These are phyloP conservation scores for Gossypium longicalyx DNA, from an alignment of 345 rosid species.

Conservation along the genomic window DNA sequence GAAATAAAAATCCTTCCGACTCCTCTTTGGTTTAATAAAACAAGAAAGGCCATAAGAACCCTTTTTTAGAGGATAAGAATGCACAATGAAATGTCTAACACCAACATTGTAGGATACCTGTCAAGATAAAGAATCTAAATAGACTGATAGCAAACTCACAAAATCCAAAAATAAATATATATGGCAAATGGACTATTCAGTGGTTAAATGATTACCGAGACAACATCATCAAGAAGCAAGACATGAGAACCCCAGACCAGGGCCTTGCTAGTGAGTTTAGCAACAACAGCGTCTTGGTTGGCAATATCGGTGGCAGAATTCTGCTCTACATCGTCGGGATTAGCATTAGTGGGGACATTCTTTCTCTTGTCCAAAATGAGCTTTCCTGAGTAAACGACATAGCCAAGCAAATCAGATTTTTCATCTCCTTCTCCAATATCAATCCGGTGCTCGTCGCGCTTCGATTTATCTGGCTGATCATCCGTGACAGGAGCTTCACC, in stretches of 20 bases:
- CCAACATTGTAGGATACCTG: slow-evolving; percentile 88
- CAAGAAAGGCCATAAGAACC: slow-evolving; percentile 69
- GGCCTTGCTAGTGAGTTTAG: slow-evolving; percentile 82
- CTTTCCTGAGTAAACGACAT: slow-evolving; percentile 65
- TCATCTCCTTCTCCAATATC: slow-evolving; percentile 86
- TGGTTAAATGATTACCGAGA: slow-evolving; percentile 53
- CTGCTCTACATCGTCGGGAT: slow-evolving; percentile 34
- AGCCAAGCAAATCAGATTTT: slow-evolving; percentile 82
- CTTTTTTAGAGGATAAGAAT: slow-evolving; percentile 70
- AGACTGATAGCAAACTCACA: slow-evolving; percentile 3
- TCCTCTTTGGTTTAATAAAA: slow-evolving; percentile 74
- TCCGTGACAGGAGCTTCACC: slow-evolving; percentile 20
- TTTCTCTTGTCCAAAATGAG: slow-evolving; percentile 65
- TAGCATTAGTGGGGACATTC: slow-evolving; percentile 27
- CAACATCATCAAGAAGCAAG: slow-evolving; percentile 65
- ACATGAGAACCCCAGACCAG: slow-evolving; percentile 80
- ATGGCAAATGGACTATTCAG: neutral
- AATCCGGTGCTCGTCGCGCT: slow-evolving; percentile 60
- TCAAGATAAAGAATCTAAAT: slow-evolving; percentile 11
- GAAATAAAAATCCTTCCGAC: slow-evolving; percentile 74
- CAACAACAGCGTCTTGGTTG: slow-evolving; percentile 56
- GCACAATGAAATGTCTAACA: slow-evolving; percentile 85
- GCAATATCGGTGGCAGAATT: slow-evolving; percentile 37
- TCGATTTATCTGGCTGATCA: slow-evolving; percentile 43
- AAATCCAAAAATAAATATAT: slow-evolving; percentile 11